Evolutionary conservation across 2,329 filamentous ascomycete genomes (phyloP), one percentile per base, ranked within the genome.

Genomic region (Monosporascus cannonballus): DNA sequence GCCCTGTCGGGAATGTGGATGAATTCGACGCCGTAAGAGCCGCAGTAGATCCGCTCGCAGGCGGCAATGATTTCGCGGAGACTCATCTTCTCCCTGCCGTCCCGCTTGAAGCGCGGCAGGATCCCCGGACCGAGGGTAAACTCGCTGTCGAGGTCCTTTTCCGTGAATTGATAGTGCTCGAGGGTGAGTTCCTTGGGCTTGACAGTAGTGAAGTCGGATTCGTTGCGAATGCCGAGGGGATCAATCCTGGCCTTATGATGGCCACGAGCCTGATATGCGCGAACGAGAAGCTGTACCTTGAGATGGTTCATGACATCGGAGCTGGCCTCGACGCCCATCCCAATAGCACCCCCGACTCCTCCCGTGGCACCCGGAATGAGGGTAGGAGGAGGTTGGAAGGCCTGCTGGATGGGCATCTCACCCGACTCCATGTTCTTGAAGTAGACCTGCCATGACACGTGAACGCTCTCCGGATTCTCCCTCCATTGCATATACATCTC

Each of bases 401-500:
- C 94, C 75, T 96, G 89, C 58, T 93, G 94, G 69, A 96, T 90
- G 69, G 93, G 93, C 90, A 99, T 97, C 67, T 94, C 89, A 71
- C 94, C 94, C 61, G 85, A 89, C 79, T 99, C 94, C 89, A 99
- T 96, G 77, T 99, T 99, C 77, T 86, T 90, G 83, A 99, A 99
- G 82, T 99, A 99, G 69, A 95, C 86, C 77, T 96, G 93, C 94
- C 94, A 99, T 71, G 94, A 99, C 65, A 96, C 81, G 74, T 99
- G 94, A 54, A 99, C 94, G 69, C 90, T 96, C 65, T 85, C 82
- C 50, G 94, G 92, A 65, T 99, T 91, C 59, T 89, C 80, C 76
- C 93, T 96, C 94, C 94, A 99, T 70, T 92, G 86, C 77, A 96
- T 79, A 75, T 99, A 99, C 94, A 99, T 99, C 79, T 96, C 94